Evolutionary conservation across 176 grass and related monocot genomes (phyloP), one percentile per base, ranked within the genome.

Genomic region (Aegilops sharonensis): DNA sequence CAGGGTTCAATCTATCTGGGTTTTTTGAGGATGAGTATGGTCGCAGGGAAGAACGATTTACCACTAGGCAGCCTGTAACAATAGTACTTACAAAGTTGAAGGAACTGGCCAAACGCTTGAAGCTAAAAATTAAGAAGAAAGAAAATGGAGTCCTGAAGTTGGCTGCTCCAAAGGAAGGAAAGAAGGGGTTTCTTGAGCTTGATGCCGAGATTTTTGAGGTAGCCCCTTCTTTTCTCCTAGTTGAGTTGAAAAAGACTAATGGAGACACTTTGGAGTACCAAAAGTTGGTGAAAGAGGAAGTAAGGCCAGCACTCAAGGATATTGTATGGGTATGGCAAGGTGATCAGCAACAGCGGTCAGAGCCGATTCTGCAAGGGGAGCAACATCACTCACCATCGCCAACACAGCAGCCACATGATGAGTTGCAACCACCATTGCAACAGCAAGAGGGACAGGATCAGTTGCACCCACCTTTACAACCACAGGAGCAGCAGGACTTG

Each of bases 301-400:
- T 98, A 86, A 90, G 90, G 27, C 96, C 93, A n/a, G 92, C 91
- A 30, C 89, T 98, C 6, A 89, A 86, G 15, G 96, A 98, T 79
- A 95, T 98, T 52, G 93, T 95, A 23, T 98, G 96, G 96, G 83
- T 91, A 64, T 98, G 96, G 96, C 88, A 98, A 81, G 90, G 86
- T 34, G 93, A 98, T 66, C 50, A 59, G 23, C 36, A 85, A 8
- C 85, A 88, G 64, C 79, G 84, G 24, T 77, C 68, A 59, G 73
- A 80, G 25, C 62, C 78, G 65, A 50, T 78, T n/a, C 35, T 75
- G 39, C 82, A 90, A 64, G 54, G 65, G 63, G 80, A 88, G 64
- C 74, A 81, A 57, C 68, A 34, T 11, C 36, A 85, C 32, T 21
- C 32, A 18, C 57, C 36, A n/a, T 17, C 84, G 25, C 23, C 85